phyloP scores from a whole-genome alignment of 108 stramenopile species.

The Cylindrotheca fusiformis region DNA sequence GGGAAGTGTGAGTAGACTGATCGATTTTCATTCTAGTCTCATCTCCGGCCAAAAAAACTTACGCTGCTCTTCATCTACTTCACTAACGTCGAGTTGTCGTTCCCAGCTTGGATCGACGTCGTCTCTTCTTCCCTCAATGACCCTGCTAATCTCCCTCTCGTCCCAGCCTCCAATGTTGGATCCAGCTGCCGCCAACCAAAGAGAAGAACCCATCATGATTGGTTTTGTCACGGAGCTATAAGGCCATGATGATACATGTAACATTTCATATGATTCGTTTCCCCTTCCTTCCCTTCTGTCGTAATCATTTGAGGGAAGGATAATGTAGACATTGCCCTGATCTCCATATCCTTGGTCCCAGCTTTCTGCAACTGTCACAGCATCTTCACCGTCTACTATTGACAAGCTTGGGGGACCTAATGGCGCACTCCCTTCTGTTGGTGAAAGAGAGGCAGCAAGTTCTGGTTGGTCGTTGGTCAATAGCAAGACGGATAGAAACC shows the following conservation, averaged over 20 bases:
- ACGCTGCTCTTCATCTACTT: conserved; percentile 30
- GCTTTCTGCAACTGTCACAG: conserved; percentile 30
- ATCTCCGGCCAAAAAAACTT: conserved; percentile 8
- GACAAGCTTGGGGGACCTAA: conserved; percentile 24
- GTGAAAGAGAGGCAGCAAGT: conserved; percentile 15
- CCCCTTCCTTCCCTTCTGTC: conserved; percentile 11
- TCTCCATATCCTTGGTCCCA: conserved; percentile 29
- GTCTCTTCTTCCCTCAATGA: conserved; percentile 7
- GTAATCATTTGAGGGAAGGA: conserved; percentile 12
- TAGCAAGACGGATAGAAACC: conserved; percentile 17
- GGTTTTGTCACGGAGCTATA: conserved; percentile 20
- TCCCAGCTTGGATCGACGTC: conserved; percentile 23
- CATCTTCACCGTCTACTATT: conserved; percentile 6
- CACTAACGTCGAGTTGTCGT: conserved; percentile 11
- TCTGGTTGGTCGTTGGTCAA: neutral
- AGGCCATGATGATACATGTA: conserved; percentile 12
- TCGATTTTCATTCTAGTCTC: too few relatives aligned
- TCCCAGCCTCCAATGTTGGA: conserved; percentile 26
- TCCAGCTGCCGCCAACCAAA: conserved; percentile 30
- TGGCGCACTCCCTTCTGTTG: conserved; percentile 8
- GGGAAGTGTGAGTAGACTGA: too few relatives aligned
- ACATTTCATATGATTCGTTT: conserved; percentile 9
- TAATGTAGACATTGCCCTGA: conserved; percentile 27
- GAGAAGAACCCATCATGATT: conserved; percentile 14
- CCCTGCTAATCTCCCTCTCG: conserved; percentile 12